These are phyloP conservation scores for Gossypium herbaceum DNA, from an alignment of 345 rosid species.

Conservation along the genomic window DNA sequence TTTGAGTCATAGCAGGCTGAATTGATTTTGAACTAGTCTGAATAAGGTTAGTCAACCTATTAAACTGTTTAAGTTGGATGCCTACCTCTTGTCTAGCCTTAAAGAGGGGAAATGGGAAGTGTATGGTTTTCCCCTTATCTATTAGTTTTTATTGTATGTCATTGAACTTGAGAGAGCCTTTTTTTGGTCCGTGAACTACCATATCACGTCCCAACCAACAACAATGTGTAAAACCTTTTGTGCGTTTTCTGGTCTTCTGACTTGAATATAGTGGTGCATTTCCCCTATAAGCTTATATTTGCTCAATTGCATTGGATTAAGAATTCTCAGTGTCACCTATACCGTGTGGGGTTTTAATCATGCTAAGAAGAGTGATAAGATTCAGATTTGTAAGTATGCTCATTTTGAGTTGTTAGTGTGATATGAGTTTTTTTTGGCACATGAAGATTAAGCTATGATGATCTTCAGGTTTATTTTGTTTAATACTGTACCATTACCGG, in stretches of 20 bases:
- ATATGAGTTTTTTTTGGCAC: background rate
- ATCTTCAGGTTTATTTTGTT: background rate
- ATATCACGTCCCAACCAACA: too few relatives aligned
- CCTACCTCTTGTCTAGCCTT: background rate
- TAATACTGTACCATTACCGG: background rate
- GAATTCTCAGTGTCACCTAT: background rate
- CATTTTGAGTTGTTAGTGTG: background rate
- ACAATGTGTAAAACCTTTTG: background rate
- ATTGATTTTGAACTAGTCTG: conserved; percentile 32
- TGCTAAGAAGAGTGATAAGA: background rate
- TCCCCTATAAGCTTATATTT: background rate
- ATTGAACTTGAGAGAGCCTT: background rate
- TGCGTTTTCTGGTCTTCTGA: background rate
- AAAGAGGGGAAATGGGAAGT: background rate
- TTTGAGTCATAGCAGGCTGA: conserved; percentile 31
- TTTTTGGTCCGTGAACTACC: background rate
- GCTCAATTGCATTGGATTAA: background rate
- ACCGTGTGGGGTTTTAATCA: background rate
- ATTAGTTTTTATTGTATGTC: background rate
- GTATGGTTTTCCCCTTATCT: background rate
- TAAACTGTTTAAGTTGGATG: conserved; percentile 22
- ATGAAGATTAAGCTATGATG: background rate
- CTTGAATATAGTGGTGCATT: background rate
- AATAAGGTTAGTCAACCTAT: conserved; percentile 31
- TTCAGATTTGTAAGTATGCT: background rate